phyloP scores from a whole-genome alignment of 176 grass and related monocot genomes.

The Carex parvula region DNA sequence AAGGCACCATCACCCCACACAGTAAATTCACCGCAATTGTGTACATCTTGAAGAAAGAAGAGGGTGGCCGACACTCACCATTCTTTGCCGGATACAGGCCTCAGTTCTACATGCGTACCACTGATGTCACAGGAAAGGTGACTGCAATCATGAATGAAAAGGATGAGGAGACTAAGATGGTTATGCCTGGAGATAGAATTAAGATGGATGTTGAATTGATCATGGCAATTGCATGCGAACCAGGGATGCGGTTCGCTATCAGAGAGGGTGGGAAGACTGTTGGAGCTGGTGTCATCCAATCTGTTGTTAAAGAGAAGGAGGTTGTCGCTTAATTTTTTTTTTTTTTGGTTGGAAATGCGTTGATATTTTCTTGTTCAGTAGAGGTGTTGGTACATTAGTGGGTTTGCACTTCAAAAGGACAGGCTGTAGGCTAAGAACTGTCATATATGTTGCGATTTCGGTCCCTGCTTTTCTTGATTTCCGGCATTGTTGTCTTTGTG shows the following conservation, averaged over 20 bases:
- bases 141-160: conserved; percentile 84
- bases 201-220: conserved; percentile 92
- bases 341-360: conserved; percentile 37
- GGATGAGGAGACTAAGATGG: conserved; percentile 94
- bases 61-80: conserved; percentile 79
- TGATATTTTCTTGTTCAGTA: conserved; percentile 50
- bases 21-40: conserved; percentile 84
- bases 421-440: conserved; percentile 46
- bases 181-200: conserved; percentile 80
- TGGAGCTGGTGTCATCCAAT: conserved; percentile 69
- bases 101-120: conserved; percentile 92
- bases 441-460: conserved; percentile 36
- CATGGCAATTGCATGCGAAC: conserved; percentile 63
- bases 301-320: conserved; percentile 47
- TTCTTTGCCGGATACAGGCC: conserved; percentile 86
- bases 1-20: conserved; percentile 69
- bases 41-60: conserved; percentile 89
- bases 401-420: conserved; percentile 42
- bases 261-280: conserved; percentile 90
- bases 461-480: conserved; percentile 15
- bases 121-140: conserved; percentile 70
- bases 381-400: conserved; percentile 41
- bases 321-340: conserved; percentile 36
- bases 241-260: conserved; percentile 85
- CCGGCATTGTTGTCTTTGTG: conserved; percentile 9